These are phyloP conservation scores for Carnegiea gigantea DNA, from an alignment of 179 eudicot species.

Conservation along the genomic window DNA sequence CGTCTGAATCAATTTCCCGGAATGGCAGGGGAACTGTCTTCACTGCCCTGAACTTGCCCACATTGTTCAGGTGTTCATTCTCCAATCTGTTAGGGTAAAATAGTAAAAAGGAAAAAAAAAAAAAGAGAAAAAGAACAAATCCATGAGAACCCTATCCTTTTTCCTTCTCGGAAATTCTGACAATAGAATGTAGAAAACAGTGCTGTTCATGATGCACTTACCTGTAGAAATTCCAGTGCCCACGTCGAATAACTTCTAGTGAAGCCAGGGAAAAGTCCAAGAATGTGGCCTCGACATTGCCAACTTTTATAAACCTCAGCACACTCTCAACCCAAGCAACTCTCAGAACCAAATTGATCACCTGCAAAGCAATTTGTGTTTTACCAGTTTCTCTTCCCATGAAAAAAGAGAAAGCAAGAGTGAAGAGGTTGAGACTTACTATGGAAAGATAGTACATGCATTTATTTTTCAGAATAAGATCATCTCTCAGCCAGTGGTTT, in stretches of 20 bases:
- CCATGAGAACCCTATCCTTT: neutral
- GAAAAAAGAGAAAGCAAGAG: neutral
- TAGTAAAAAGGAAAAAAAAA: neutral
- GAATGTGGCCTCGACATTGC: constrained; percentile 53
- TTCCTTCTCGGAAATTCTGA: neutral
- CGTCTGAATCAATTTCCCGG: constrained; percentile 59
- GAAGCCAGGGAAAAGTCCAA: constrained; percentile 86
- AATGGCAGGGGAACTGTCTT: constrained; percentile 80
- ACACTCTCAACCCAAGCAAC: constrained; percentile 90
- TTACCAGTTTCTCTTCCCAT: constrained; percentile 7
- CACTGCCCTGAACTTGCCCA: constrained; percentile 76
- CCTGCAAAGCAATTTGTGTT: constrained; percentile 36
- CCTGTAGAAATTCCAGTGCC: constrained; percentile 99
- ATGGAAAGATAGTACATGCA: constrained; percentile 77
- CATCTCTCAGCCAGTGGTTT: constrained; percentile 79
- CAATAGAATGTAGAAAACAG: neutral
- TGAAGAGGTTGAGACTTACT: constrained; percentile 21
- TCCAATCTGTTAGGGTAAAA: constrained; percentile 50
- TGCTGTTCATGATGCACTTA: constrained; percentile 23
- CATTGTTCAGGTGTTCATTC: constrained; percentile 83
- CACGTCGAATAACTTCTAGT: constrained; percentile 90
- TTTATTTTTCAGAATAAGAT: constrained; percentile 70
- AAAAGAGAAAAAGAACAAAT: neutral
- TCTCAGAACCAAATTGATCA: constrained; percentile 65
- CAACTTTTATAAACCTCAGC: constrained; percentile 48